phyloP scores from a whole-genome alignment of 129 eudicot genomes.

The Pittosporum tobira region DNA sequence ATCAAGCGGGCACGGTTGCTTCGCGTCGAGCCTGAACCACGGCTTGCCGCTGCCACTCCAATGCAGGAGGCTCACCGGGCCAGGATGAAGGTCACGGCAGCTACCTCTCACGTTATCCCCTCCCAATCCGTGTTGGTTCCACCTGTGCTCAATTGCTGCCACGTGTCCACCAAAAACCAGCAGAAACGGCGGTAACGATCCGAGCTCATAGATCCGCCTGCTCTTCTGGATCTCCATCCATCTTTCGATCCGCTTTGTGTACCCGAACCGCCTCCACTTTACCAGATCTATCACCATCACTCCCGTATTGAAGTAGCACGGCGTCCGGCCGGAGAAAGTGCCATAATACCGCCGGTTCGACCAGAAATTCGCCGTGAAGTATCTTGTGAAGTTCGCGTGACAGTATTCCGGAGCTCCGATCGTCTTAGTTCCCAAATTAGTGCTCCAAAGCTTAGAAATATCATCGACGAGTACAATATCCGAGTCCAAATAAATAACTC shows the following conservation, averaged over 20 bases:
- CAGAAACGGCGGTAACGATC: slow-evolving; percentile 85
- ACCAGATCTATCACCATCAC: slow-evolving; percentile 91
- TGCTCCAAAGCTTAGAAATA: slow-evolving; percentile 60
- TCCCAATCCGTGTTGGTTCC: slow-evolving; percentile 95
- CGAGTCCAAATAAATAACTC: slow-evolving; percentile 83
- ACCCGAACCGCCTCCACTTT: slow-evolving; percentile 68
- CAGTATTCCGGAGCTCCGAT: slow-evolving; percentile 97
- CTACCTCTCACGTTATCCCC: slow-evolving; percentile 88
- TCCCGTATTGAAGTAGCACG: slow-evolving; percentile 86
- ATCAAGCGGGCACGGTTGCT: slow-evolving; percentile 68
- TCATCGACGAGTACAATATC: slow-evolving; percentile 85
- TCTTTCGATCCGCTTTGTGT: slow-evolving; percentile 67
- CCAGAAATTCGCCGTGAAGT: slow-evolving; percentile 73
- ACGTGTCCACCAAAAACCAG: slow-evolving; percentile 85
- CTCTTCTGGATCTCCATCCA: slow-evolving; percentile 94
- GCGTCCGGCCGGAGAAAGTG: slow-evolving; percentile 39
- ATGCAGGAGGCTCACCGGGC: slow-evolving; percentile 79
- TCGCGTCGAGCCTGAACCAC: slow-evolving; percentile 69
- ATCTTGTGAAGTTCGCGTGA: slow-evolving; percentile 88
- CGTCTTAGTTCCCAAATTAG: slow-evolving; percentile 42
- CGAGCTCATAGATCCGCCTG: slow-evolving; percentile 79
- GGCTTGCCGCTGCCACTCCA: slow-evolving; percentile 97
- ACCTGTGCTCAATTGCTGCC: slow-evolving; percentile 82
- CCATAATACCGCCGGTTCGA: slow-evolving; percentile 29
- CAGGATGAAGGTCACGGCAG: slow-evolving; percentile 85